Evolutionary conservation across 805 yeast species (phyloP), one percentile per base, ranked within the genome.

Genomic region (Ogataea sp.): DNA sequence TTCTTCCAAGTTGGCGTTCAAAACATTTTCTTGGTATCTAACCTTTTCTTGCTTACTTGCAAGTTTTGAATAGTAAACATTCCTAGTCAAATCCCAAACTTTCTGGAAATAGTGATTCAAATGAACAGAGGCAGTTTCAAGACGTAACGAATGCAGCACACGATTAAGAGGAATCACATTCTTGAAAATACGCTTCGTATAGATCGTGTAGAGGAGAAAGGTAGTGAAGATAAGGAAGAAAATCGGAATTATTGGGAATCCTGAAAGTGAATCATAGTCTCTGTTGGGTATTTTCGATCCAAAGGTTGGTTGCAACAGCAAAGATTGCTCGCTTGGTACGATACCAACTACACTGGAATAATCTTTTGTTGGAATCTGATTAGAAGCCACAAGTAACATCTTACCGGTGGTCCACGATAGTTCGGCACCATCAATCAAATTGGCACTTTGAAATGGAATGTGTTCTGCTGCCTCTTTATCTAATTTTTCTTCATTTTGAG

Each of bases 371-470:
- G 64, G 56, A 6, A 85, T 68, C 45, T 78, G 79, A 14, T 89
- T 75, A 0, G 95, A 78, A 0, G 96, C 96, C 56, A 79, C 85
- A 11, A 90, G 58, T 4, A 93, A 56, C 21, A 89, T 87, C 52
- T 83, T 81, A 5, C 98, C 99, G 27, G 93, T 57, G 0, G 97
- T 90, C 99, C 99, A 93, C 0, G 96, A 83, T 15, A 93, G 65
- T 48, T 93, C 98, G 4, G 78, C 75, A 2, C 94, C 96, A 43
- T 85, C 73, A 25, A 93, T 76, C 15, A 79, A 70, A 40, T 81
- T 80, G 0, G 93, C 88, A 43, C 94, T 82, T 59, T 83, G 87
- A 60, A 93, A 88, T 0, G 89, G 81, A 28, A 81, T 68, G 52
- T 69, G 64, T 40, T 59, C 44, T 2, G n/a, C n/a, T n/a, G n/a